These are phyloP conservation scores for Rhododendron henanense DNA, from an alignment of 148 eudicot genomes.

Conservation along the genomic window DNA sequence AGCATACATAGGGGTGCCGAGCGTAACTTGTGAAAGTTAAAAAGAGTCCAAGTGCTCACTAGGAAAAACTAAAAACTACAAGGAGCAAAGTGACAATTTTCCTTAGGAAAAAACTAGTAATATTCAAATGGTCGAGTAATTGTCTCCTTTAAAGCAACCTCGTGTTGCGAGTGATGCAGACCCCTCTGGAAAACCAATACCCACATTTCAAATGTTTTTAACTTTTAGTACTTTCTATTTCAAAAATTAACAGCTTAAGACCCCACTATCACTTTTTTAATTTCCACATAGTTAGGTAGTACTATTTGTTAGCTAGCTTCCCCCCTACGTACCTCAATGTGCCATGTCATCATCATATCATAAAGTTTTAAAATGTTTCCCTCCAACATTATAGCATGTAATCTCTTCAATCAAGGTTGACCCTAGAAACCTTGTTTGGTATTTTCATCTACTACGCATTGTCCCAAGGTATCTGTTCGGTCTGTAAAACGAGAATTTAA, in stretches of 20 bases:
- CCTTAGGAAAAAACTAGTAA: neutral
- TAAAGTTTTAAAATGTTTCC: neutral
- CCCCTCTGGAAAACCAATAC: neutral
- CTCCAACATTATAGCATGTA: neutral
- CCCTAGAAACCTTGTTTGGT: neutral
- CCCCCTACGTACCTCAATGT: neutral
- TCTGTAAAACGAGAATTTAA: too few relatives aligned
- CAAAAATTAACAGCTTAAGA: neutral
- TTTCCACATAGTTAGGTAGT: neutral
- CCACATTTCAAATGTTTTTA: neutral
- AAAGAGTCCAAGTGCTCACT: neutral
- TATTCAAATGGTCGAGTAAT: neutral
- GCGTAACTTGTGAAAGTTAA: neutral
- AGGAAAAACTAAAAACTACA: neutral
- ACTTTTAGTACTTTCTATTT: neutral
- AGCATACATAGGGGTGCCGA: neutral
- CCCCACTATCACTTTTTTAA: neutral
- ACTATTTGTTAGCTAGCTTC: neutral
- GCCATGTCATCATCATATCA: neutral
- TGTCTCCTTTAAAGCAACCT: slow-evolving; percentile 4
- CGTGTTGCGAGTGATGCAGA: neutral
- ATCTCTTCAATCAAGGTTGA: neutral
- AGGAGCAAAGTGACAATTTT: neutral
- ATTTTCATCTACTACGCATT: neutral
- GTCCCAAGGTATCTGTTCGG: too few relatives aligned